These are phyloP conservation scores for Phytophthora sp. DNA, from an alignment of 352 stramenopile genomes.

Conservation along the genomic window DNA sequence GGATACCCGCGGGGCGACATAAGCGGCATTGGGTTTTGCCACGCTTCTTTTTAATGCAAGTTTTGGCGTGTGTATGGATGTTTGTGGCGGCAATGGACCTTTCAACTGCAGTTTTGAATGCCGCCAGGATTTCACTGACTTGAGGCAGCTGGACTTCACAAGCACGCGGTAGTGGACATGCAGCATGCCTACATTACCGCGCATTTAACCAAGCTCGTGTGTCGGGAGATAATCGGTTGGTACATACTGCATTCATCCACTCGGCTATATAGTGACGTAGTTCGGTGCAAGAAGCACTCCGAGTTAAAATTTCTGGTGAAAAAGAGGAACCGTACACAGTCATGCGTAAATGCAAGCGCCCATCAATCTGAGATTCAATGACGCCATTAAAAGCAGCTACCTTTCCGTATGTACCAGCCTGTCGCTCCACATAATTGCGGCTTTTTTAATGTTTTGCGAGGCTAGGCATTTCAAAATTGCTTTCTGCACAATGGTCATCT, in stretches of 20 bases:
- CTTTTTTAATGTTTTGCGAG: not conserved
- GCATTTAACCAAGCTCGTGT: too few relatives aligned
- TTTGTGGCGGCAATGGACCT: not conserved
- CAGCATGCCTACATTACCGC: too few relatives aligned
- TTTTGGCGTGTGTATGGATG: constrained; percentile 1
- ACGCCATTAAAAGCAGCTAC: constrained; percentile 3
- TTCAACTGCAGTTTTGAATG: not conserved
- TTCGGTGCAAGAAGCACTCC: not conserved
- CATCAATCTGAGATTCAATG: constrained; percentile 5
- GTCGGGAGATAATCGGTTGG: too few relatives aligned
- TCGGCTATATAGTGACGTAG: not conserved
- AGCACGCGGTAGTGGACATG: not conserved
- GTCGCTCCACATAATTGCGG: not conserved
- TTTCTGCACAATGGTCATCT: not conserved
- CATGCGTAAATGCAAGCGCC: constrained; percentile 15
- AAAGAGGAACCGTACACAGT: constrained; percentile 10
- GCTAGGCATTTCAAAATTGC: not conserved
- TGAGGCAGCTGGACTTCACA: not conserved
- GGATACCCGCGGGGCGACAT: not conserved
- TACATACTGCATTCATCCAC: constrained; percentile 10
- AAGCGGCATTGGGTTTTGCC: constrained; percentile 8
- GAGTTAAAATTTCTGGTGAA: constrained; percentile 10
- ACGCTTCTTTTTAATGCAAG: constrained; percentile 1
- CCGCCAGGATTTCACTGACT: not conserved
- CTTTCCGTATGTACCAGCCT: constrained; percentile 6